Percentiles rank a stretch among this genome's conserved stretches.
phyloP scores from a whole-genome alignment of 495 filamentous ascomycete species.

The Xylaria grammica region DNA sequence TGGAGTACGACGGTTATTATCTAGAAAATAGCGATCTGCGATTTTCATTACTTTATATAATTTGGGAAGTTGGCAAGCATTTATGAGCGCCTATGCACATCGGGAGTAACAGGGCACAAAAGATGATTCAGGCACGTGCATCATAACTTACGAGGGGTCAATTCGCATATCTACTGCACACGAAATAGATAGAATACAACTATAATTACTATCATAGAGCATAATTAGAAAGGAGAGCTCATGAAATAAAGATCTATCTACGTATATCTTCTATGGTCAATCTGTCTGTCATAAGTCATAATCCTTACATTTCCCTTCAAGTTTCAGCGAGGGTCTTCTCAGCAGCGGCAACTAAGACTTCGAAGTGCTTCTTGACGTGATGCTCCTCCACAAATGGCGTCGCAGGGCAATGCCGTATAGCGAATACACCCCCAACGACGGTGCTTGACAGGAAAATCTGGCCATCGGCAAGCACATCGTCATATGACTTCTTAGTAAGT shows the following conservation, averaged over 20 bases:
- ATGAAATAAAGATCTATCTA: conserved; percentile 11
- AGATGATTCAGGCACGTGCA: background rate
- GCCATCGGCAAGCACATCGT: conserved; percentile 73
- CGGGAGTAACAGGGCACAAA: background rate
- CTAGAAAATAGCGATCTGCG: background rate
- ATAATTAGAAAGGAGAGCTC: background rate
- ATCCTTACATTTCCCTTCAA: conserved; percentile 12
- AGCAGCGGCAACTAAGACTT: conserved; percentile 71
- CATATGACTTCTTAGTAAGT: conserved; percentile 78
- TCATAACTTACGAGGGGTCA: conserved; percentile 2
- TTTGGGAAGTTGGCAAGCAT: background rate
- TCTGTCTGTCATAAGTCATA: background rate
- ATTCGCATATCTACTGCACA: conserved; percentile 14
- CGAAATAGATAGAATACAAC: background rate
- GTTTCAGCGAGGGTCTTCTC: conserved; percentile 59
- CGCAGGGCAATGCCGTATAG: conserved; percentile 78
- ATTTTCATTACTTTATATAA: background rate
- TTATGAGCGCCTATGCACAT: background rate
- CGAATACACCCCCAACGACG: conserved; percentile 75
- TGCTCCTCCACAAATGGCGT: conserved; percentile 70
- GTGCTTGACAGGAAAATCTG: conserved; percentile 86
- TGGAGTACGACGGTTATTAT: background rate
- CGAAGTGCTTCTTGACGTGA: conserved; percentile 75
- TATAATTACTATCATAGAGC: background rate
- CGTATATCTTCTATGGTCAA: conserved; percentile 2